Evolutionary conservation across 768 basidiomycete species (phyloP).

Genomic region (Gloeopeniophorella convolvens): DNA sequence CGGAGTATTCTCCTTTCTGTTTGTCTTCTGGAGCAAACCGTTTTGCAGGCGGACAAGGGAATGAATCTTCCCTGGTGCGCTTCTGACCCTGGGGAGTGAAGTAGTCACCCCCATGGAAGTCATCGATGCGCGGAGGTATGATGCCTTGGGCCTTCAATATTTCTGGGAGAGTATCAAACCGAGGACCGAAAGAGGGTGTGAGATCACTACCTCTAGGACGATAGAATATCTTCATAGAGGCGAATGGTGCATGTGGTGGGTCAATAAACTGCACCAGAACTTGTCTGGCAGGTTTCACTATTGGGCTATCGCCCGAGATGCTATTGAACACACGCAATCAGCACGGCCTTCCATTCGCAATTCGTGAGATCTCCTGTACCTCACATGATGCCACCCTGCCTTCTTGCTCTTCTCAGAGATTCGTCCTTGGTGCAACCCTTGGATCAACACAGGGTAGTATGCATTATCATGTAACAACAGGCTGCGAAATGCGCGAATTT

Average conservation of each 20-base stretch:
- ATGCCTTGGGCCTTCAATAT: slow-evolving; percentile 12
- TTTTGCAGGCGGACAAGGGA: background rate
- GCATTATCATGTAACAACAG: too few relatives aligned
- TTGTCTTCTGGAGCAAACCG: background rate
- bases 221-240: slow-evolving; percentile 8
- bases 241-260: background rate
- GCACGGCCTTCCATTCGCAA: too few relatives aligned
- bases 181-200: background rate
- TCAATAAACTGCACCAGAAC: background rate
- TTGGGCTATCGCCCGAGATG: too few relatives aligned
- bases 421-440: background rate
- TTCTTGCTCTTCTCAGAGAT: slow-evolving; percentile 16
- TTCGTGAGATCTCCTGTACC: too few relatives aligned
- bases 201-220: slow-evolving; percentile 7
- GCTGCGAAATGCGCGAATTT: slow-evolving; percentile 8
- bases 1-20: background rate
- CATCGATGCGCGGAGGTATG: too few relatives aligned
- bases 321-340: too few relatives aligned
- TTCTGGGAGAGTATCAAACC: background rate
- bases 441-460: rapidly evolving
- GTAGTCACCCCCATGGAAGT: too few relatives aligned
- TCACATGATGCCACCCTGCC: slow-evolving; percentile 14
- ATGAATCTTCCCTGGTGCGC: slow-evolving; percentile 1
- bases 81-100: too few relatives aligned
- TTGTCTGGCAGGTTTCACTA: too few relatives aligned